These are phyloP conservation scores for Trichoderma pleuroti DNA, from an alignment of 2,329 filamentous ascomycete genomes.

Conservation along the genomic window DNA sequence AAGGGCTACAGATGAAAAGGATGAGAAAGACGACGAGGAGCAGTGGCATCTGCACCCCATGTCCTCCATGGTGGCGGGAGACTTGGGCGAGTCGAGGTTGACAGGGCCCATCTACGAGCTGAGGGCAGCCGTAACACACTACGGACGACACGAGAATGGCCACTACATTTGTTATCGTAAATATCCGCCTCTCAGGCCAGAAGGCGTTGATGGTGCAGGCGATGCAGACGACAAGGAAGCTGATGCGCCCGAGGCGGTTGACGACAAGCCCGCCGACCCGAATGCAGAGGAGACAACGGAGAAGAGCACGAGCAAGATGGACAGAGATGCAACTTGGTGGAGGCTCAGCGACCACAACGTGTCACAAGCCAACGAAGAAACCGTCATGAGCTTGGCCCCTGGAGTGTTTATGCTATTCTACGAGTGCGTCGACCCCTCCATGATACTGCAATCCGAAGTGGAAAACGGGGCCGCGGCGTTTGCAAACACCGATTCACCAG, in stretches of 20 bases:
- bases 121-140: constrained; percentile 81
- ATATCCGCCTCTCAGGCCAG: constrained; percentile 44
- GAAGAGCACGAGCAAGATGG: not conserved
- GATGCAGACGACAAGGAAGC: not conserved
- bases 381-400: constrained; percentile 65
- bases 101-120: constrained; percentile 68
- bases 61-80: constrained; percentile 68
- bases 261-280: not conserved
- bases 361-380: constrained; percentile 65
- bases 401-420: constrained; percentile 98
- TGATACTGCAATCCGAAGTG: constrained; percentile 39
- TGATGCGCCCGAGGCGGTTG: not conserved
- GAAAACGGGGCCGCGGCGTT: constrained; percentile 24
- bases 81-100: constrained; percentile 46
- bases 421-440: constrained; percentile 62
- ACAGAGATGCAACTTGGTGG: constrained; percentile 65
- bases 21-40: constrained; percentile 44
- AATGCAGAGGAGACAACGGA: not conserved
- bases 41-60: constrained; percentile 67
- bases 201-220: not conserved
- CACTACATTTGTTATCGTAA: constrained; percentile 92
- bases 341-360: constrained; percentile 87
- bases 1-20: constrained; percentile 21
- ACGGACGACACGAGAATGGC: constrained; percentile 87
- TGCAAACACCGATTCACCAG: constrained; percentile 16